Conservation (phyloP, 495 filamentous ascomycete species). For the Xylaria grammica region DNA sequence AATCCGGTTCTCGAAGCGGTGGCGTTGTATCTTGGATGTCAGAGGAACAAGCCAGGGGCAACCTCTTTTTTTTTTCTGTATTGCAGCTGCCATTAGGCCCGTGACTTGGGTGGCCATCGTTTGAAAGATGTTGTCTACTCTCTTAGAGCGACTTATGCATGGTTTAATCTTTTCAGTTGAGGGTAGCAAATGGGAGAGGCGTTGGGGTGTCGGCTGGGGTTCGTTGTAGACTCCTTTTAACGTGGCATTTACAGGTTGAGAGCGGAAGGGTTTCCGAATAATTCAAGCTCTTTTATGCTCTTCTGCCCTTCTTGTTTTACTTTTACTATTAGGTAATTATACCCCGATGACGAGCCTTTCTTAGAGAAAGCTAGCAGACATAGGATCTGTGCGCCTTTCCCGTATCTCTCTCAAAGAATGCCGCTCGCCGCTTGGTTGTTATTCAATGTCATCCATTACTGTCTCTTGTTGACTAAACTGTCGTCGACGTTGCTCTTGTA, state of each 20-base stretch:
- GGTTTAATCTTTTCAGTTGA: background rate
- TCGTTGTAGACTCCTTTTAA: conserved; percentile 17
- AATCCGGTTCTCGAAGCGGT: background rate
- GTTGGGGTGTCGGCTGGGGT: conserved; percentile 10
- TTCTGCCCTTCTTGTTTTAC: background rate
- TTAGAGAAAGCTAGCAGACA: background rate
- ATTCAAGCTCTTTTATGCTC: background rate
- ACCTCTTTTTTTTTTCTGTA: background rate
- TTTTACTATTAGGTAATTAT: background rate
- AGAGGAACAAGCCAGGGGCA: background rate
- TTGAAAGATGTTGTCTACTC: background rate
- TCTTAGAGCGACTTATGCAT: conserved; percentile 1
- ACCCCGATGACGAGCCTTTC: background rate
- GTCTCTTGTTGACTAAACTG: conserved; percentile 48
- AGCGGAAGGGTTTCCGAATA: conserved; percentile 9
- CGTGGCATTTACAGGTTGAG: conserved; percentile 23
- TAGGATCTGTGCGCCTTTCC: background rate
- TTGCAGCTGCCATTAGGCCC: background rate
- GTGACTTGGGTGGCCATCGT: background rate
- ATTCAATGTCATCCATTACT: conserved; percentile 14
- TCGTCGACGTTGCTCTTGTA: conserved; percentile 55
- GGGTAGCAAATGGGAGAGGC: conserved; percentile 15
- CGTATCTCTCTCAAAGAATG: background rate
- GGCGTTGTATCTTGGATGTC: background rate
- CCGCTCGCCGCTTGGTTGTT: background rate